These are phyloP conservation scores for Sphaerulina populicola DNA, from an alignment of 2,329 filamentous ascomycete species.

Conservation along the genomic window DNA sequence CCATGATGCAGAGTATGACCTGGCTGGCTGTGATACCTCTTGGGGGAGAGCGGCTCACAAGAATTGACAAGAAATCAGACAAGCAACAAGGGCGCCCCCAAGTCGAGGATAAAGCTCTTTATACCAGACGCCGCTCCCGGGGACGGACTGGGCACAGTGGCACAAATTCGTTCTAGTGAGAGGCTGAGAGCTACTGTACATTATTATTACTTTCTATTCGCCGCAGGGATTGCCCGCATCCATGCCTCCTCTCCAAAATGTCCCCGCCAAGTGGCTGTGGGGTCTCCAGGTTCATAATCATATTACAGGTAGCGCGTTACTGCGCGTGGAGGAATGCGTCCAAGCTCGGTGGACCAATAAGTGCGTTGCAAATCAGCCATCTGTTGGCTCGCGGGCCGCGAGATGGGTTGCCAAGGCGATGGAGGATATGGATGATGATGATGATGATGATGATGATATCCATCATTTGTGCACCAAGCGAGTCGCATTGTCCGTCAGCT, in stretches of 20 bases:
- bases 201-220: too few species aligned
- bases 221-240: neutral
- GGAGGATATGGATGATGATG: neutral
- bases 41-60: neutral
- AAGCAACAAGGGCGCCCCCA: slow-evolving; percentile 1
- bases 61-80: slow-evolving; percentile 4
- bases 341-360: neutral
- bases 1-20: neutral
- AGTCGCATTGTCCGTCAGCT: too few species aligned
- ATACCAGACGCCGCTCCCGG: neutral
- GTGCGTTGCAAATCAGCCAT: slow-evolving; percentile 1
- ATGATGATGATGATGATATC: slow-evolving; percentile 1
- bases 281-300: neutral
- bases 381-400: neutral
- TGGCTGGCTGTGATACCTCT: too few species aligned
- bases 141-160: too few species aligned
- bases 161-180: too few species aligned
- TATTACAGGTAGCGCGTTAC: too few species aligned
- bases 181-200: too few species aligned
- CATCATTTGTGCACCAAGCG: neutral
- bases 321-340: neutral
- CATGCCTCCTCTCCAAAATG: neutral
- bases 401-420: neutral
- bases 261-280: slow-evolving; percentile 3
- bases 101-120: slow-evolving; percentile 5